Evolutionary conservation across 2,329 filamentous ascomycete genomes (phyloP).

Genomic region (Lecanicillium sp.): DNA sequence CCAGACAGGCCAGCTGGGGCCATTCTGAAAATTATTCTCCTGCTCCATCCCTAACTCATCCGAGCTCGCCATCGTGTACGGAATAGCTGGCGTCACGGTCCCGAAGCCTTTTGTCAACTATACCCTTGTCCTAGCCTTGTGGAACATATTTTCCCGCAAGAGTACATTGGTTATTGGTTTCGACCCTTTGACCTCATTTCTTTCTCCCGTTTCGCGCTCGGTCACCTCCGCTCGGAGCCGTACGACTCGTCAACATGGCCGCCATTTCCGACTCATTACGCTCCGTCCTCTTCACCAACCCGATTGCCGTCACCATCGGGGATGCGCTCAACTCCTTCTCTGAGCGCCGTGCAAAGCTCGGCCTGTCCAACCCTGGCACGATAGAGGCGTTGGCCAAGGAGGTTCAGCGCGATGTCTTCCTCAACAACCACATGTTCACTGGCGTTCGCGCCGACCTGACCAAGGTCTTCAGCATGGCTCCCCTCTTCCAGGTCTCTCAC

Average conservation of each 20-base stretch:
- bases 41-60: slow-evolving; percentile 11
- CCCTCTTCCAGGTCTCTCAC: slow-evolving; percentile 95
- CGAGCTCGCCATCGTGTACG: slow-evolving; percentile 11
- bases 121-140: slow-evolving; percentile 13
- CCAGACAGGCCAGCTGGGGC: slow-evolving; percentile 5
- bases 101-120: slow-evolving; percentile 12
- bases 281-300: slow-evolving; percentile 66
- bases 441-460: slow-evolving; percentile 93
- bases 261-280: slow-evolving; percentile 42
- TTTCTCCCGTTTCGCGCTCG: slow-evolving; percentile 13
- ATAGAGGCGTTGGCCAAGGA: slow-evolving; percentile 86
- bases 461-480: slow-evolving; percentile 89
- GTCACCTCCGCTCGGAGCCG: slow-evolving; percentile 18
- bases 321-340: slow-evolving; percentile 78
- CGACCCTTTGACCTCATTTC: slow-evolving; percentile 11
- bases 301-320: slow-evolving; percentile 59
- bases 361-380: slow-evolving; percentile 84
- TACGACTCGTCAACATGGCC: slow-evolving; percentile 37
- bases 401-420: slow-evolving; percentile 91
- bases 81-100: slow-evolving; percentile 9
- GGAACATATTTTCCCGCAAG: slow-evolving; percentile 9
- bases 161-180: slow-evolving; percentile 8
- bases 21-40: slow-evolving; percentile 16
- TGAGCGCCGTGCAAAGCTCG: slow-evolving; percentile 79
- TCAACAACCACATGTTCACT: slow-evolving; percentile 95